Base-by-base conservation (phyloP, 495 filamentous ascomycete species). In the Aspergillus nidulans region DNA sequence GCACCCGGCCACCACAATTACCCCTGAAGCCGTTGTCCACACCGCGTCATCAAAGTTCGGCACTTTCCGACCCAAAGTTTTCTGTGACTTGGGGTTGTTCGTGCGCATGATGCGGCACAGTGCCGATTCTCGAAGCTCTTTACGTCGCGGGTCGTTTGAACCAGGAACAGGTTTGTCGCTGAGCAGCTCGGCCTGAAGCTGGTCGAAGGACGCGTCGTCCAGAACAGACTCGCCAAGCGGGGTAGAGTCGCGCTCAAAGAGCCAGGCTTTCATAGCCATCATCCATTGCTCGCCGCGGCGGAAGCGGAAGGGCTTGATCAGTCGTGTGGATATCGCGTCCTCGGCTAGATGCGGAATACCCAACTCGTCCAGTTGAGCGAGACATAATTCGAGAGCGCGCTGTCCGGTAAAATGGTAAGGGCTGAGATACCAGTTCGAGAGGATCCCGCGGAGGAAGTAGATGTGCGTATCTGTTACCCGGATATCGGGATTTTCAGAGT, bases 261-360 rank as follows among this genome's bases (percentile, higher is more conserved):
- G 26, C 55, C 55, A 57, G 18, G 47, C 47, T 21, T 57, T 57
- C 20, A 57, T 20, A 0, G 55, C 55, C 55, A 57, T 57, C 55
- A 57, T 57, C 55, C 55, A 57, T 32, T 57, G 55, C 39, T 57
- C 55, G 21, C 55, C 55, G 40, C 47, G 32, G 21, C n/a, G 21
- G 41, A 57, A 57, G 28, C 28, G 16, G 19, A 46, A 57, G 1
- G 47, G 9, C 26, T 20, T 1, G 28, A 57, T 24, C 2, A 57
- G 55, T 9, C 47, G 25, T 10, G 55, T 57, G 8, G 42, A 30
- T 20, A 47, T 25, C 9, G 55, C 55, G 10, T 57, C 21, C 15
- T 21, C 24, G 9, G 40, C 21, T 21, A 48, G 55, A 25, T 57
- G 55, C 4, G 47, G 48, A 8, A 57, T 44, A 1, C 28, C 39